These are phyloP conservation scores for Blastobotrys proliferans DNA, from an alignment of 1,139 yeast genomes.

Conservation along the genomic window DNA sequence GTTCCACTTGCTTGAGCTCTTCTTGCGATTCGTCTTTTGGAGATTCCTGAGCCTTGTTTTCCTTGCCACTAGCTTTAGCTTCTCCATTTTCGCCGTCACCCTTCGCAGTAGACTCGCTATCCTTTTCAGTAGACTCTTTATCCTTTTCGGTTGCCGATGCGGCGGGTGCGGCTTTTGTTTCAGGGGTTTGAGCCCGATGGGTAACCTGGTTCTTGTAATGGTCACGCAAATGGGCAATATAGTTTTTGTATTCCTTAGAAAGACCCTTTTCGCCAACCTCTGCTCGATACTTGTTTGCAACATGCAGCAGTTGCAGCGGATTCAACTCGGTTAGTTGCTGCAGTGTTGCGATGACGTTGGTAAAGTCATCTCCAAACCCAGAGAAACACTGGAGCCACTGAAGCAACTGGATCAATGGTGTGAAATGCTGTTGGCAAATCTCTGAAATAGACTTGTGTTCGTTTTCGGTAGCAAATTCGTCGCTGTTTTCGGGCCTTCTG, in stretches of 20 bases:
- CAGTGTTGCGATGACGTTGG: slow-evolving; percentile 49
- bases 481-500: slow-evolving; percentile 44
- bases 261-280: slow-evolving; percentile 68
- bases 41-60: slow-evolving; percentile 9
- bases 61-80: slow-evolving; percentile 1
- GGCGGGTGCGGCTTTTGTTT: slow-evolving; percentile 15
- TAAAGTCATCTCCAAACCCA: slow-evolving; percentile 53
- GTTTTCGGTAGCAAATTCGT: slow-evolving; percentile 34
- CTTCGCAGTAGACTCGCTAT: slow-evolving; percentile 3
- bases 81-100: slow-evolving; percentile 6
- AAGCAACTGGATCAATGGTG: slow-evolving; percentile 71
- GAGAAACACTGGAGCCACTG: slow-evolving; percentile 92
- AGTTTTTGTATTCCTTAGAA: slow-evolving; percentile 36
- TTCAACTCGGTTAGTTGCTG: slow-evolving; percentile 49
- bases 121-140: slow-evolving; percentile 1
- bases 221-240: slow-evolving; percentile 31
- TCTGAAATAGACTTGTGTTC: slow-evolving; percentile 31
- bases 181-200: slow-evolving; percentile 21
- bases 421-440: slow-evolving; percentile 62
- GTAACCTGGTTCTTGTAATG: slow-evolving; percentile 28
- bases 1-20: slow-evolving; percentile 13
- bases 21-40: slow-evolving; percentile 14
- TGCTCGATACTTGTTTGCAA: slow-evolving; percentile 72
- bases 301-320: slow-evolving; percentile 65
- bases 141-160: neutral